Base-by-base conservation (phyloP, 805 yeast genomes). In the Lachancea cidri region DNA sequence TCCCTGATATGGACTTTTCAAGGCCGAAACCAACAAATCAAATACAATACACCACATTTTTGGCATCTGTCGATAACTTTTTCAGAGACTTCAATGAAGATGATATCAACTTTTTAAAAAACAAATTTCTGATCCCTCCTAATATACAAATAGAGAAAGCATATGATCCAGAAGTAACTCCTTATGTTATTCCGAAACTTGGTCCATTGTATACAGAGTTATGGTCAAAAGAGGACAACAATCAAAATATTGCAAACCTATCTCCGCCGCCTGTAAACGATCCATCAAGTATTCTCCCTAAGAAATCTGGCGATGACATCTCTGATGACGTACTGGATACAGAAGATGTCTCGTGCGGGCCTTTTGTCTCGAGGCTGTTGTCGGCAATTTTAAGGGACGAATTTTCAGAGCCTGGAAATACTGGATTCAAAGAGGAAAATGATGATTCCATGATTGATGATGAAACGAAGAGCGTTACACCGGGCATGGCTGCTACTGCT, bases 31-130 rank as follows among this genome's bases (percentile, higher is more conserved):
- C 89, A 15, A 65, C 87, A 2, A 91, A 87, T 61, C 98, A 93
- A 66, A 93, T 91, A 14, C 96, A 88, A 56, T 88, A 85, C 58
- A 72, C 85, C 9, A 89, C 98, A 0, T 93, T 86, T 58, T 83
- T 86, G 49, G 67, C 89, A 1, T 86, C 83, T 50, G 74, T 88
- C 29, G 98, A 93, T 59, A 85, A 89, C 22, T 91, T 77, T 58
- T 89, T 83, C 65, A 72, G 95, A 46, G 74, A 76, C 2, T 86
- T 77, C 52, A 67, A 72, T 14, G 95, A 84, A 46, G 96, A 91
- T 25, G 98, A 93, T 57, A 55, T 87, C 33, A 78, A 80, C 41
- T 78, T 88, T 50, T 64, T 91, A 41, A 77, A 77, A 47, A 80
- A 76, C 45, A 77, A 79, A 50, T 66, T 72, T 44, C 74, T 82